phyloP scores from a whole-genome alignment of 768 basidiomycete species.

The Naganishia friedmannii region DNA sequence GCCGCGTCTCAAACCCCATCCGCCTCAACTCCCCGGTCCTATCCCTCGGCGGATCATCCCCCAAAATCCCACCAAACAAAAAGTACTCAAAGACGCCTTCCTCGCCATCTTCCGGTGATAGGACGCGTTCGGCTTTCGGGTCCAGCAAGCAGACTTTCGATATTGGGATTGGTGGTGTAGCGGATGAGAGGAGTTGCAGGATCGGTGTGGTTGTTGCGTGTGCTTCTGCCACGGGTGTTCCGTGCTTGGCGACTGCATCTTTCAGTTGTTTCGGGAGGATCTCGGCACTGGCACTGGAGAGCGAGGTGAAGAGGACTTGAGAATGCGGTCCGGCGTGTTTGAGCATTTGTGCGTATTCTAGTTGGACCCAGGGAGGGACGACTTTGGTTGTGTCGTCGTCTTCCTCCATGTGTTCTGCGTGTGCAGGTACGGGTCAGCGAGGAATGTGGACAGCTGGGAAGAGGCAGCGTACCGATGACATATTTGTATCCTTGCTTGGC shows the following conservation, averaged over 20 bases:
- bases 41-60: conserved; percentile 94
- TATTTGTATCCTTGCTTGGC: conserved; percentile 54
- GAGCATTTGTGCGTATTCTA: conserved; percentile 91
- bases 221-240: conserved; percentile 54
- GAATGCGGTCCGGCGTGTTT: conserved; percentile 65
- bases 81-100: conserved; percentile 73
- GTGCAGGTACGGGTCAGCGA: background rate
- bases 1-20: conserved; percentile 80
- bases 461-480: conserved; percentile 58
- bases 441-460: background rate
- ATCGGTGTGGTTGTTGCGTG: conserved; percentile 51
- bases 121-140: conserved; percentile 69
- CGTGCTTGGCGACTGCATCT: conserved; percentile 31
- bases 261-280: conserved; percentile 31
- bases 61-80: conserved; percentile 72
- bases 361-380: conserved; percentile 72
- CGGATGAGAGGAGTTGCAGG: conserved; percentile 58
- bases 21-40: conserved; percentile 81
- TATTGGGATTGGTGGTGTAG: conserved; percentile 51
- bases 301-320: conserved; percentile 76
- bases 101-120: conserved; percentile 74
- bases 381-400: conserved; percentile 76
- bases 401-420: conserved; percentile 62
- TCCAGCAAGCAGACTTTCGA: conserved; percentile 86
- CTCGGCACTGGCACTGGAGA: conserved; percentile 60